Evolutionary conservation across 2,329 filamentous ascomycete genomes (phyloP), one percentile per base, ranked within the genome.

Genomic region (Ophiobolus disseminans): DNA sequence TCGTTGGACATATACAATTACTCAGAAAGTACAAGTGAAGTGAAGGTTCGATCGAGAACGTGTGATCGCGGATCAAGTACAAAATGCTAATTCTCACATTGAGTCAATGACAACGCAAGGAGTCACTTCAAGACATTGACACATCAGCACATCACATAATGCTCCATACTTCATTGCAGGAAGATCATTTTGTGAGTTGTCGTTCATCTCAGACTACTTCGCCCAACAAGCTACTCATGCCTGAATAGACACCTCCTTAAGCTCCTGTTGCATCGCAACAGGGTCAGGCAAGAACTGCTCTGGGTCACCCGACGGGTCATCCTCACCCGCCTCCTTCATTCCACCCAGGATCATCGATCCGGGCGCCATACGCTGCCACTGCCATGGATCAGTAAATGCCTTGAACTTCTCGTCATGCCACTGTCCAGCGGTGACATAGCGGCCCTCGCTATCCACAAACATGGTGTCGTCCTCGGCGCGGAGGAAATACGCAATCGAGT

Each of bases 401-500:
- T 60, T 58, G 45, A 69, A 69, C 52, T 69, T 68, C 53, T 69
- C 65, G 39, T 69, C 65, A 34, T 69, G 65, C 65, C 66, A 69
- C 49, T 66, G 57, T 1, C 63, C 55, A 77, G 81, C 80, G 8
- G 81, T 82, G 52, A 83, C 74, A 55, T 75, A 76, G 34, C 80
- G 72, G 48, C 81, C 81, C 72, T 81, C 79, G 55, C 75, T 77
- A 69, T 84, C 82, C 38, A 74, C 74, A 65, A 84, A 83, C 75
- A 80, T 78, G 62, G 78, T 79, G 60, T 80, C 79, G 65, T 83
- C 75, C 73, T 83, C 80, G 42, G 81, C 78, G 26, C 81, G 75
- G 41, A 84, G 73, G 73, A 84, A 84, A 68, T 84, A 84, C 11
- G 82, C 81, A 53, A 84, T 81, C 8, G 78, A 82, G 75, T 83